Conservation (phyloP, 257 asterid genomes). For the Salvia miltiorrhiza region DNA sequence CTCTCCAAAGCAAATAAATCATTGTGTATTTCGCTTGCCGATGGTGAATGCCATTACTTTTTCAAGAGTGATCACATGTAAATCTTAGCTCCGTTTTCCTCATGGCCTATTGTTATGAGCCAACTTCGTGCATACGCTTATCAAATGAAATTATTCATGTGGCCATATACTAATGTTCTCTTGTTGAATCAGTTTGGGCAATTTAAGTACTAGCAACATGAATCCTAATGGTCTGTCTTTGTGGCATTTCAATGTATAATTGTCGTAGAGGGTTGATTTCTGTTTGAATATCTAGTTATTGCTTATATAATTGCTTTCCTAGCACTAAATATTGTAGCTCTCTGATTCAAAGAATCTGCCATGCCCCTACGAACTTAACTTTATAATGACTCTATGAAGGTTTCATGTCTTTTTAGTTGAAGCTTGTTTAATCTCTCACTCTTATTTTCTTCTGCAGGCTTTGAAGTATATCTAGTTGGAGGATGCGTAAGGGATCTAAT, state of each 20-base stretch:
- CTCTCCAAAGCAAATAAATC: background rate
- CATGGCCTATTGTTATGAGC: background rate
- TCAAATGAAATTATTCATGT: background rate
- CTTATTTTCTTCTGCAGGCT: conserved; percentile 40
- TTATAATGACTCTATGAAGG: conserved; percentile 1
- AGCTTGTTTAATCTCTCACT: background rate
- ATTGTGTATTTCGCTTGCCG: background rate
- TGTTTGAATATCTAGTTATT: background rate
- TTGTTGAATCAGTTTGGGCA: background rate
- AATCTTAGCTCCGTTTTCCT: background rate
- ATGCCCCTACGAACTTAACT: conserved; percentile 5
- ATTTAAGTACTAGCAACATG: background rate
- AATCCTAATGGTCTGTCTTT: background rate
- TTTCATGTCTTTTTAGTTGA: background rate
- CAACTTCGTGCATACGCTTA: background rate
- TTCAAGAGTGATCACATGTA: background rate
- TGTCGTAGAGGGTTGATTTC: background rate
- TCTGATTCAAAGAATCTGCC: background rate
- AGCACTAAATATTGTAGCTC: background rate
- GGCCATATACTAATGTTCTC: background rate
- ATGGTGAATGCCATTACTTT: background rate
- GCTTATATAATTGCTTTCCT: background rate
- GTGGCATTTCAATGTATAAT: background rate
- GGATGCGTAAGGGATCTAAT: conserved; percentile 90
- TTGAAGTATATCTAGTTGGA: conserved; percentile 88